Conservation (phyloP, 768 basidiomycete species). For the Cantharellus anzutake region DNA sequence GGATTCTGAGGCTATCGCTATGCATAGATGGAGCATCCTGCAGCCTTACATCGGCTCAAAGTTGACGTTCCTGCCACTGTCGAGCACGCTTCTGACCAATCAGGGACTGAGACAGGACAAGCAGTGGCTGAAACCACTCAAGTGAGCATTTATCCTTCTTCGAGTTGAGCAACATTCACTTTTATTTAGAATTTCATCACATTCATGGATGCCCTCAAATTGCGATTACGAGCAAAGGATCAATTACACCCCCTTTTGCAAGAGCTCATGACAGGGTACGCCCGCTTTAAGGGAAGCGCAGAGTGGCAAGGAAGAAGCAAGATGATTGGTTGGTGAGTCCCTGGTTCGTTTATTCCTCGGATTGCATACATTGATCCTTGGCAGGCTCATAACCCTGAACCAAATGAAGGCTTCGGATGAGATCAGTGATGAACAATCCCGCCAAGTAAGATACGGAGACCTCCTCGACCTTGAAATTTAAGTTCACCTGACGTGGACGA, state of each 20-base stretch:
- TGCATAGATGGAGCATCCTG: conserved; percentile 74
- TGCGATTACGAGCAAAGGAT: conserved; percentile 89
- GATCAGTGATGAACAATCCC: conserved; percentile 83
- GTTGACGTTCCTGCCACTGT: conserved; percentile 94
- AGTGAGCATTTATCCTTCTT: conserved; percentile 24
- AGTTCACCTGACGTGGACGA: neutral
- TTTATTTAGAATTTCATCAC: conserved; percentile 75
- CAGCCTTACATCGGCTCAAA: conserved; percentile 73
- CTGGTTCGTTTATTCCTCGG: neutral
- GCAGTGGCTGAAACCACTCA: conserved; percentile 98
- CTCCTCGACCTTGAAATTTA: neutral
- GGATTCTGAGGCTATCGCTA: neutral
- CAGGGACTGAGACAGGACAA: conserved; percentile 61
- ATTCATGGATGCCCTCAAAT: conserved; percentile 92
- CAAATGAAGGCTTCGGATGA: conserved; percentile 95
- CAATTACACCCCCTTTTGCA: conserved; percentile 88
- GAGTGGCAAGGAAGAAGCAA: conserved; percentile 93
- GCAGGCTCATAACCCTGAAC: conserved; percentile 87
- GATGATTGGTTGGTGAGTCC: conserved; percentile 74
- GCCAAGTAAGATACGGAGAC: conserved; percentile 40
- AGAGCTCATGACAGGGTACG: conserved; percentile 88
- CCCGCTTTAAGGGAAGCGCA: conserved; percentile 82
- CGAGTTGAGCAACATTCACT: neutral
- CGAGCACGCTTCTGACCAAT: conserved; percentile 84
- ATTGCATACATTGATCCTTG: neutral